Base-by-base conservation (phyloP, 805 yeast genomes). In the Candida tibetensis region DNA sequence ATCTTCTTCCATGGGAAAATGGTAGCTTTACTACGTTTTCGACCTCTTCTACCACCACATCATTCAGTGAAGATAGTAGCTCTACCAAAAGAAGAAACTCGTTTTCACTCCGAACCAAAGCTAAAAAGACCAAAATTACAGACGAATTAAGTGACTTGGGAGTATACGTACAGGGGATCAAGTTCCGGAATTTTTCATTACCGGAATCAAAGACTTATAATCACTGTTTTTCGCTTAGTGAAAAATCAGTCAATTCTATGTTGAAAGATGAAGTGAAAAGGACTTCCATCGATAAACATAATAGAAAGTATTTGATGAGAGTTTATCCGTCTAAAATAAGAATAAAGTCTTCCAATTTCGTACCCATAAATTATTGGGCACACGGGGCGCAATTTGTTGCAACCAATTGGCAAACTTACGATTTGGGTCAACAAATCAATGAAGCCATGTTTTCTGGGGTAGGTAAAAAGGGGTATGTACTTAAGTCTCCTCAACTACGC, bases 301-400 rank as follows among this genome's bases (percentile, higher is more conserved):
- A 93, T 57, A 63, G 81, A 42, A 69, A 71, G 34, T 86, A 72
- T 52, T 55, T 91, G 37, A 81, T 87, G 83, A 71, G 99, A 36
- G 77, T 89, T 0, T 93, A 93, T 54, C 99, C 99, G 0, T 81
- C 95, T 1, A 81, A 80, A 5, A 74, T 81, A 40, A 64, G 97
- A 28, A 72, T 85, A 45, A 81, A 71, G 36, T 88, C 96, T 1
- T 72, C 85, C 2, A 93, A 93, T 53, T 90, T 87, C 54, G 75
- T 74, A 30, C 98, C 99, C 0, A 60, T 86, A 2, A 58, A 60
- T 1, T 88, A 78, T 53, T 93, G 99, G 99, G 71, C 71, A 34
- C 66, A 74, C 32, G 99, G 99, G 1, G 82, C 76, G 8, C 99
- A 93, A 55, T 78, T 93, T 88, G 98, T 86, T 4, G 98, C 99